Evolutionary conservation across 1,139 yeast genomes (phyloP), one percentile per base, ranked within the genome.

Genomic region (Diutina pseudorugosa): DNA sequence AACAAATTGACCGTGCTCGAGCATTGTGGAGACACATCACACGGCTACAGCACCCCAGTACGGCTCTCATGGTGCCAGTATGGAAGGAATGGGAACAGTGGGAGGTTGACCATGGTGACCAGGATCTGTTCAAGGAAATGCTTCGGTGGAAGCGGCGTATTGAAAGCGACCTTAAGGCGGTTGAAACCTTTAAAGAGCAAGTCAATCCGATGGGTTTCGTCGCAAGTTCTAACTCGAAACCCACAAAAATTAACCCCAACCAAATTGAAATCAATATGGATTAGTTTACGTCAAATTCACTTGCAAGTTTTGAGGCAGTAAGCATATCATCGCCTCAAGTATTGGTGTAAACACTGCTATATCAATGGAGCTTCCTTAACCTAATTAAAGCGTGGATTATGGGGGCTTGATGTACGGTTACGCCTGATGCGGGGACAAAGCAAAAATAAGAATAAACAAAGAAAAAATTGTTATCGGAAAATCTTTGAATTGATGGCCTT

Each of bases 31-130:
- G 70, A 52, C 76, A 70, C 57, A 52, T 73, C 68, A 51, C 64
- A 5, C 55, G 59, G 12, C 58, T 67, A 30, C 57, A 61, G 2
- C 60, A 61, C 48, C 66, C 69, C 0, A 55, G 54, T 4, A 54
- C 59, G 21, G 56, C 55, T 4, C 65, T 56, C 50, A 58, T 54
- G 23, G 61, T 65, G 57, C 65, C 63, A 4, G 63, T 77, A 9
- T 85, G 91, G 91, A 65, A 66, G 1, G 65, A 67, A 47, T 90
- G 96, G 95, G 85, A 83, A 54, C 65, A 70, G 12, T 88, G 89
- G 64, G 97, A 90, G 62, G 64, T 87, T 43, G 72, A 77, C 19
- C 61, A 79, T 62, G 97, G 97, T 2, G 71, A 77, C 56, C 95
- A 86, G 60, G 74, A 72, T 2, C 79, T 86, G 0, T 89, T 79